Percentiles rank a stretch among this genome's conserved stretches.
Conservation (phyloP, 2,329 filamentous ascomycete genomes). For the Phialocephala subalpina region DNA sequence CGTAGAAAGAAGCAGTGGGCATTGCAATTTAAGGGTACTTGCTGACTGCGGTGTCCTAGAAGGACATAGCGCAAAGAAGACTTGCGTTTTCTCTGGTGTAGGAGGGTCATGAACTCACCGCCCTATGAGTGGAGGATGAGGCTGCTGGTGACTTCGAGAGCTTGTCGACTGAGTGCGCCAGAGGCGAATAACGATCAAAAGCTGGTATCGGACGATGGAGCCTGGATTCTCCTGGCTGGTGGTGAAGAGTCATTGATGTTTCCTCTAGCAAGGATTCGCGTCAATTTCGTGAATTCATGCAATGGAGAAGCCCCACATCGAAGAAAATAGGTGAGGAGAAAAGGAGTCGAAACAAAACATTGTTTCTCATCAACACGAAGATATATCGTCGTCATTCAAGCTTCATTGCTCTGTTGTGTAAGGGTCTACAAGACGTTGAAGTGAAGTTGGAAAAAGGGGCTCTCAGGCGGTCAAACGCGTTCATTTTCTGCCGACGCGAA, state of each 20-base stretch:
- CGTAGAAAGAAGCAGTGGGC: background rate
- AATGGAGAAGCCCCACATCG: slow-evolving; percentile 15
- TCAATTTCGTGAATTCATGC: slow-evolving; percentile 36
- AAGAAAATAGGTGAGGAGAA: background rate
- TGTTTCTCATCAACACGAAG: background rate
- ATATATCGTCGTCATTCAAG: background rate
- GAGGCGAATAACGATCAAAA: background rate
- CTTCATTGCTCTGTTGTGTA: background rate
- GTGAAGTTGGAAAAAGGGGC: background rate
- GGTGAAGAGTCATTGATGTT: slow-evolving; percentile 19
- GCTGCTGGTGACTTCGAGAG: background rate
- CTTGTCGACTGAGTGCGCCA: too few species aligned
- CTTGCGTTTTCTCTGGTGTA: background rate
- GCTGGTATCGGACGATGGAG: background rate
- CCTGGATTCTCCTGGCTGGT: background rate
- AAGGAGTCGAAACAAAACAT: background rate
- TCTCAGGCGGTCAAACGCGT: slow-evolving; percentile 20
- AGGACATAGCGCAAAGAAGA: background rate
- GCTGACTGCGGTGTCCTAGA: background rate
- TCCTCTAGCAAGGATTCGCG: slow-evolving; percentile 28
- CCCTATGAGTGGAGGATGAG: background rate
- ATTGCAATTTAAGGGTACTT: background rate
- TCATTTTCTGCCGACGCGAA: slow-evolving; percentile 26
- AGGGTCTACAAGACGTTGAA: background rate
- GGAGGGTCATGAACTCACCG: background rate